A percentile compares a stretch with the other conserved stretches of the same genome.
Conservation (phyloP, 2,329 filamentous ascomycete genomes). For the Cladosporium sp. region DNA sequence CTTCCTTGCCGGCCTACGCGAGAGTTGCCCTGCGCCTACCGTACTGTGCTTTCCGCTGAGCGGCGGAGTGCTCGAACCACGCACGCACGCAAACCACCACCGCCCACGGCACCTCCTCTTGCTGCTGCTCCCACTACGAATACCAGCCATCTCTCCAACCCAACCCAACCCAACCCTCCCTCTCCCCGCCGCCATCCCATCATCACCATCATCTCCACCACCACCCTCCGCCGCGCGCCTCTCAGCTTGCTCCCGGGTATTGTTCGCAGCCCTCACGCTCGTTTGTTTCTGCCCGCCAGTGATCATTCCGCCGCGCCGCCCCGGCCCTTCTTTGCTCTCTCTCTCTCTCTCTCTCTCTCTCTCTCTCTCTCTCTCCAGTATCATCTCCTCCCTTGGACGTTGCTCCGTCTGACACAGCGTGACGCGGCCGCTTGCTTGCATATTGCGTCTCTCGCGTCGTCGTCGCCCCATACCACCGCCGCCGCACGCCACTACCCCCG, state of each 20-base stretch:
- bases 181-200: not conserved
- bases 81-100: conserved; percentile 15
- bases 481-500: not conserved
- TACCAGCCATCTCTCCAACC: conserved; percentile 4
- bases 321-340: conserved; percentile 7
- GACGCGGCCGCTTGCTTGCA: conserved; percentile 21
- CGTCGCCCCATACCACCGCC: conserved; percentile 14
- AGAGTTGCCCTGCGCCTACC: conserved; percentile 14
- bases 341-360: too few species aligned
- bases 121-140: not conserved
- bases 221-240: not conserved
- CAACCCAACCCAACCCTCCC: not conserved
- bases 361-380: not conserved
- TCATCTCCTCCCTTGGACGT: conserved; percentile 15
- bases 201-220: conserved; percentile 7
- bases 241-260: conserved; percentile 19
- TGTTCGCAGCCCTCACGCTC: conserved; percentile 23
- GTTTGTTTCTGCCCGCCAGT: conserved; percentile 21
- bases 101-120: conserved; percentile 1
- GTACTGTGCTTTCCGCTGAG: conserved; percentile 4
- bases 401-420: conserved; percentile 2
- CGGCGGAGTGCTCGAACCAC: not conserved
- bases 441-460: not conserved
- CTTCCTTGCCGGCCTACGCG: conserved; percentile 19
- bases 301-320: conserved; percentile 12